A percentile compares a stretch with the other conserved stretches of the same genome.
Conservation (phyloP, 148 eudicot species). For the Camellia lanceoleosa region DNA sequence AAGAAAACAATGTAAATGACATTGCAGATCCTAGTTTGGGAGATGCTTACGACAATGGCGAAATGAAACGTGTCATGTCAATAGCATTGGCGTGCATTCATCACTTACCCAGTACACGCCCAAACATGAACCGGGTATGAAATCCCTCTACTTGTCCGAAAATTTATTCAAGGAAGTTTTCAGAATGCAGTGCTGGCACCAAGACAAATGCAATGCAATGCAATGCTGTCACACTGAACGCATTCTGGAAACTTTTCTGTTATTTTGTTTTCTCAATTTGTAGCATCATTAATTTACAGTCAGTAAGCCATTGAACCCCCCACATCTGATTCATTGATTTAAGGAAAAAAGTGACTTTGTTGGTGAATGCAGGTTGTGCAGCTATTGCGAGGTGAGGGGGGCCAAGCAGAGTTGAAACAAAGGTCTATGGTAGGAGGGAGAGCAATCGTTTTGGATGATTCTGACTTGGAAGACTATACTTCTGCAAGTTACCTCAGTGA, state of each 20-base stretch:
- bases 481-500: slow-evolving; percentile 63
- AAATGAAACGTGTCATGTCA: slow-evolving; percentile 60
- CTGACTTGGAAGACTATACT: slow-evolving; percentile 76
- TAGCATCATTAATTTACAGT: no score
- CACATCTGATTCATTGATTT: no score
- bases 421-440: slow-evolving; percentile 43
- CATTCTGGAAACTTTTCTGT: no score
- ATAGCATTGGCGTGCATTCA: slow-evolving; percentile 77
- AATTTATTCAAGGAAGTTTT: no score
- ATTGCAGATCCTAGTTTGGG: slow-evolving; percentile 67
- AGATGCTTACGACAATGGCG: slow-evolving; percentile 42
- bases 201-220: no score
- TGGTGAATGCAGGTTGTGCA: slow-evolving; percentile 48
- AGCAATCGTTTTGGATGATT: slow-evolving; percentile 54
- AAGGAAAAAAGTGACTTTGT: not conserved
- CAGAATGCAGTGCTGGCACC: no score
- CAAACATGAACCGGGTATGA: slow-evolving; percentile 62
- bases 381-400: slow-evolving; percentile 57
- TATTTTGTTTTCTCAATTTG: no score
- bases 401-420: slow-evolving; percentile 39
- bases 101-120: slow-evolving; percentile 66
- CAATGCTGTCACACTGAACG: no score
- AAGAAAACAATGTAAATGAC: slow-evolving; percentile 50
- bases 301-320: no score
- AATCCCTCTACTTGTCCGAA: not conserved